Conservation (phyloP, 192 early-diverging fungal genomes). For the Geranomyces michiganensis region DNA sequence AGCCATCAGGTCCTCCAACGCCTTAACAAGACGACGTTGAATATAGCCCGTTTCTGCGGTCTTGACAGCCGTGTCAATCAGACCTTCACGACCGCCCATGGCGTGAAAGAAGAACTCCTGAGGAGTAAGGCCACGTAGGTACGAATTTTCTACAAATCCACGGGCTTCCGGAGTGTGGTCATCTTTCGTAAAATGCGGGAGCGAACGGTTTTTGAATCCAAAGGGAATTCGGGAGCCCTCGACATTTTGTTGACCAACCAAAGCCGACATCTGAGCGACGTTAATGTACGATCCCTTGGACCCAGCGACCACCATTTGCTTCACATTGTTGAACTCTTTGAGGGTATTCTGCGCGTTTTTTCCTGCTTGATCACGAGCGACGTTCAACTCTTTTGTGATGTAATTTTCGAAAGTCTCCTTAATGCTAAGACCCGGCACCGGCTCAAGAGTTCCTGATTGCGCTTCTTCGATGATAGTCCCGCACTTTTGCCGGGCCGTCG, state of each 20-base stretch:
- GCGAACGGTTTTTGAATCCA: constrained; percentile 90
- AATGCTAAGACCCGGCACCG: constrained; percentile 89
- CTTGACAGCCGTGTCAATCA: constrained; percentile 99
- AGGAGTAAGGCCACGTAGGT: constrained; percentile 89
- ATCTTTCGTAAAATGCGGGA: constrained; percentile 98
- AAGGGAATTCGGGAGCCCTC: constrained; percentile 98
- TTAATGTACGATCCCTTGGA: constrained; percentile 97
- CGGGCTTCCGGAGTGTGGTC: constrained; percentile 91
- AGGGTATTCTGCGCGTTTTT: constrained; percentile 79
- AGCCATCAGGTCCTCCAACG: constrained; percentile 96
- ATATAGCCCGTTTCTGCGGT: constrained; percentile 99
- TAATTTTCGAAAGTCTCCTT: constrained; percentile 88
- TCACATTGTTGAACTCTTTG: constrained; percentile 92
- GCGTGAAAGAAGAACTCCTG: constrained; percentile 99
- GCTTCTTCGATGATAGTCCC: constrained; percentile 78
- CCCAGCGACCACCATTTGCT: constrained; percentile 94
- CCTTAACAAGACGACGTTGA: constrained; percentile 97
- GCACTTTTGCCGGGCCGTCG: constrained; percentile 75
- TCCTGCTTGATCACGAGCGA: constrained; percentile 89
- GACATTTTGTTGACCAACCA: constrained; percentile 99
- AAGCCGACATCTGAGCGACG: constrained; percentile 96
- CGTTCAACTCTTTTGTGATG: constrained; percentile 86
- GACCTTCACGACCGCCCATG: constrained; percentile 99
- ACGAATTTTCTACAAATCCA: constrained; percentile 90
- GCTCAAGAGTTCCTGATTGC: constrained; percentile 80